Evolutionary conservation across 345 rosid species (phyloP).

Genomic region (rapeseed (Brassica napus)): DNA sequence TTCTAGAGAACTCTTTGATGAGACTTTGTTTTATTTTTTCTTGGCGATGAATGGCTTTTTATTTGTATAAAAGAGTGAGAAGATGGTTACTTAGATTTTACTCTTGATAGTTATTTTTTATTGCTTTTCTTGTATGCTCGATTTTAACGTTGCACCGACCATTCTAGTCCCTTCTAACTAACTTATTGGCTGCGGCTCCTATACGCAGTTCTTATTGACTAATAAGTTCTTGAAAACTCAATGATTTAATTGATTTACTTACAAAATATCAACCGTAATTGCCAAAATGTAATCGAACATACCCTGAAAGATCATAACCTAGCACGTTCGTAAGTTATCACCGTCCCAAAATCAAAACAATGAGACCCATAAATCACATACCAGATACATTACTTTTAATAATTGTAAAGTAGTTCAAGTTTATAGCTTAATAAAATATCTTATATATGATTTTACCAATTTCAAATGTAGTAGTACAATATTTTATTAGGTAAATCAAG

Average conservation of each 20-base stretch:
- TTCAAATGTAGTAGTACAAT: not conserved
- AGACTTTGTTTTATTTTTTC: not conserved
- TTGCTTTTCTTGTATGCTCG: conserved; percentile 27
- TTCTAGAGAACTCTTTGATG: not conserved
- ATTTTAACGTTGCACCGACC: conserved; percentile 23
- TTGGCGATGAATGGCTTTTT: not conserved
- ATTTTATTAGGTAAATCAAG: no score
- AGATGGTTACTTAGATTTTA: conserved; percentile 20
- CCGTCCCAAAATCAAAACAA: no score
- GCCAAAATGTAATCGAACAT: not conserved
- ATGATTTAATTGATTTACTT: conserved; percentile 14
- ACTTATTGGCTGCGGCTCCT: conserved; percentile 4
- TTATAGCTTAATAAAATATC: not conserved
- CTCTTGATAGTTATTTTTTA: conserved; percentile 28
- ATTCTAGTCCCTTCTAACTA: not conserved
- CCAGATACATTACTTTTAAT: no score
- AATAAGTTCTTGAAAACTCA: not conserved
- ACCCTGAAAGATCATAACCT: not conserved
- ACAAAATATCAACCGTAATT: conserved; percentile 23
- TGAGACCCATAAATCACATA: no score
- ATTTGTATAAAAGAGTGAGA: conserved; percentile 9
- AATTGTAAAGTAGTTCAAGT: not conserved
- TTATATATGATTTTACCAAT: not conserved
- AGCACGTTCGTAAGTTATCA: no score
- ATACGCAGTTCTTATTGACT: not conserved